Base-by-base conservation (phyloP, 1,139 yeast genomes). In the Groenewaldozyma auringiensis region DNA sequence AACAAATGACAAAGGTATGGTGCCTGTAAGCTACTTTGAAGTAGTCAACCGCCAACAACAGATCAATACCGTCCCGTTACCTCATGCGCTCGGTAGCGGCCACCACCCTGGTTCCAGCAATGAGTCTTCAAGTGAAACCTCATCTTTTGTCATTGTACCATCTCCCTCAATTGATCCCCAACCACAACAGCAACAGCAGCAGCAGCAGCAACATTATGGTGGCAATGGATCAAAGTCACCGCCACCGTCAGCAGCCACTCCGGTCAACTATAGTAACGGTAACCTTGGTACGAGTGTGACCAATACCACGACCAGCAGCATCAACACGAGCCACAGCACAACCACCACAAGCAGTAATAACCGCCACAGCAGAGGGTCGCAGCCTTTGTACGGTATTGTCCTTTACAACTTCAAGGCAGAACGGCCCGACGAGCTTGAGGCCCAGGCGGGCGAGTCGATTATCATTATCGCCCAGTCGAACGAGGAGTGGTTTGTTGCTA, bases 401-500 rank as follows among this genome's bases (percentile, higher is more conserved):
- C 70, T 87, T 47, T 92, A 81, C 62, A 94, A 85, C 58, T 92
- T 92, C 64, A 75, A 72, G 52, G 96, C 97, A 3, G 96, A 92
- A 66, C 75, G 96, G 47, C 66, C 78, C 3, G 97, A 92, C 66
- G 98, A 92, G 64, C 73, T 92, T 54, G 83, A 83, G 52, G 86
- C 92, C 2, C 59, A 65, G 31, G 87, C 86, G 0, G 97, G 96
- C 33, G 98, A 92, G 60, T 83, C 86, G 57, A 76, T 92, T 54
- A 85, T 88, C 37, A 79, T 92, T 16, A 92, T 96, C 65, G 98
- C 98, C 2, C 96, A 89, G 65, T 94, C 92, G 60, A 92, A 87
- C 49, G 86, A 75, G 55, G 98, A 92, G 66, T 92, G 98, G 98
- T 89, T 88, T 59, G 94, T 92, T 48, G 97, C 97, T 13, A 92